Evolutionary conservation across 2,329 filamentous ascomycete species (phyloP), one percentile per base, ranked within the genome.

Genomic region (Aureobasidium sp.): DNA sequence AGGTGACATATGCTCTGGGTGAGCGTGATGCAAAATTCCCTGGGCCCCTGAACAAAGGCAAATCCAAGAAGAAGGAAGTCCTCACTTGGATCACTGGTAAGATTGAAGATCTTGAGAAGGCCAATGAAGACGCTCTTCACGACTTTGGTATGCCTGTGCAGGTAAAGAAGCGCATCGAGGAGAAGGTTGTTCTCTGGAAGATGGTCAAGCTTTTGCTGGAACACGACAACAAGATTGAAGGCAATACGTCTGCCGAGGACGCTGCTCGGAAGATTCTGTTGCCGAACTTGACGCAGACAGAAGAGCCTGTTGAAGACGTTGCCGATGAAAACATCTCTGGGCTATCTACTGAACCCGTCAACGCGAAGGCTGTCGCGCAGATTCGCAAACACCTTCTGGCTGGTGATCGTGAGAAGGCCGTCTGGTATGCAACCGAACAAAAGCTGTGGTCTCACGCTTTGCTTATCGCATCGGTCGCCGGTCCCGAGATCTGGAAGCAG

Each of bases 361-460:
- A 96, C 73, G 78, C 85, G 6, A 79, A 82, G 1, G 84, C 86
- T 5, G 78, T 96, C 42, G 86, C 91, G 64, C 82, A 86, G 63
- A 81, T 97, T 51, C 87, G 90, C 31, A 86, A 82, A 49, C 81
- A 86, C 68, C 81, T 99, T 5, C 80, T 96, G 9, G 79, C 84
- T 61, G 94, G 95, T 11, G 87, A 97, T 51, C 85, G 91, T 25
- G 91, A 97, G 70, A 90, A 92, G 67, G 94, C 94, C 5, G 89
- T 95, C 0, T 97, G 93, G 93, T 82, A 88, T 66, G 92, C 94
- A 5, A 93, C 91, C 36, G 94, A 99, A 73, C 91, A 92, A 73
- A 86, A 92, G 53, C 79, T 99, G 2, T 99, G 95, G 95, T 94
- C 91, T 2, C 95, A 99, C 73, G 95, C 94, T 3, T 89, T 99